Conservation (phyloP, 73 alveolate species). For the Paramecium sexaurelia region DNA sequence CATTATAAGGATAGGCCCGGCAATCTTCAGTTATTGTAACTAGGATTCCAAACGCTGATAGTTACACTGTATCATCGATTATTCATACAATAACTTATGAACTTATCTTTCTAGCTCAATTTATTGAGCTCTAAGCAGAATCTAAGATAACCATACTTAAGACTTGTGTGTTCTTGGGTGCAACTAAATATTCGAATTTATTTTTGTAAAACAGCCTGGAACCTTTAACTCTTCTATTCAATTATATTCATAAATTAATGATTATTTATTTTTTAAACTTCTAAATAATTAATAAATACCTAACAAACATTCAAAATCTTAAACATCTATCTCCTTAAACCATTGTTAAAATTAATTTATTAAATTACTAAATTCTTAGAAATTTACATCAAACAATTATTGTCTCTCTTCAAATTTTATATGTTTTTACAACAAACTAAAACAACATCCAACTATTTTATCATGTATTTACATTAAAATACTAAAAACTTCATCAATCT, state of each 20-base stretch:
- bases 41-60: constrained; percentile 42
- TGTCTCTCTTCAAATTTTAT: constrained; percentile 17
- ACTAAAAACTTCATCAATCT: not conserved
- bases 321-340: not conserved
- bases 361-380: not conserved
- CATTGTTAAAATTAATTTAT: not conserved
- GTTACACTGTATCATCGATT: constrained; percentile 44
- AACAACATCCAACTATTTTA: constrained; percentile 26
- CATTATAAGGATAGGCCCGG: constrained; percentile 55
- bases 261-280: constrained; percentile 24
- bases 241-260: not conserved
- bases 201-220: not conserved
- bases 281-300: constrained; percentile 19
- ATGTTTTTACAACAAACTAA: not conserved
- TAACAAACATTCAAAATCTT: constrained; percentile 45
- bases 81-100: constrained; percentile 37
- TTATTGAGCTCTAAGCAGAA: constrained; percentile 44
- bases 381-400: not conserved
- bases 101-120: constrained; percentile 54
- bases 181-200: constrained; percentile 10
- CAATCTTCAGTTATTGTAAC: not conserved
- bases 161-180: constrained; percentile 43
- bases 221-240: not conserved
- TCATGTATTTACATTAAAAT: constrained; percentile 24
- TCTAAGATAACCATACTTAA: constrained; percentile 29